A percentile compares a stretch with the other conserved stretches of the same genome.
Evolutionary conservation across 2,329 filamentous ascomycete genomes (phyloP).

Genomic region (Phoma sp.): DNA sequence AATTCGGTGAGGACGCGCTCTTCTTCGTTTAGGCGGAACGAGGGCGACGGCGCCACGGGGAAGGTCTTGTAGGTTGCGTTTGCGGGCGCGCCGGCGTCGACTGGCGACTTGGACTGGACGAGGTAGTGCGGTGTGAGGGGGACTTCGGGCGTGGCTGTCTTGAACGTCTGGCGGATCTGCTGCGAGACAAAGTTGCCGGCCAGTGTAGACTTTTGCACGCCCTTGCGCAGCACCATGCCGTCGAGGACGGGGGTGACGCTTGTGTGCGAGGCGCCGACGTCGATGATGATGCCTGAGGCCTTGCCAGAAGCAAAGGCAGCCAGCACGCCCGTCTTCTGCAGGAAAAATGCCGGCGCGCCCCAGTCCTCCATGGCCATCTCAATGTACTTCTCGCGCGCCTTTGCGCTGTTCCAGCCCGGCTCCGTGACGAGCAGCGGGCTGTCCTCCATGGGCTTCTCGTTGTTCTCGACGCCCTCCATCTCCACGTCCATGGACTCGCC

Average conservation of each 20-base stretch:
- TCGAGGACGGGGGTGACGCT: slow-evolving; percentile 92
- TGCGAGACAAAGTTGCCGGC: slow-evolving; percentile 89
- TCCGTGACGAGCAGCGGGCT: slow-evolving; percentile 94
- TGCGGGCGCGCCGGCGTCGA: slow-evolving; percentile 82
- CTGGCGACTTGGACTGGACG: slow-evolving; percentile 83
- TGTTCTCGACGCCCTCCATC: slow-evolving; percentile 66
- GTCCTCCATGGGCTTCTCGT: slow-evolving; percentile 79
- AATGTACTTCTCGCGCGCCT: slow-evolving; percentile 90
- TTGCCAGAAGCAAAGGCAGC: slow-evolving; percentile 93
- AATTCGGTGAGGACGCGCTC: slow-evolving; percentile 93
- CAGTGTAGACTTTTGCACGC: slow-evolving; percentile 81
- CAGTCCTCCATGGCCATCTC: slow-evolving; percentile 98
- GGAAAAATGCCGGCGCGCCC: slow-evolving; percentile 93
- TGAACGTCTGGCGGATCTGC: slow-evolving; percentile 84
- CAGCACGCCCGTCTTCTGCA: slow-evolving; percentile 86
- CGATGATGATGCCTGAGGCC: slow-evolving; percentile 88
- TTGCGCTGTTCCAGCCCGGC: slow-evolving; percentile 87
- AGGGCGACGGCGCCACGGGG: slow-evolving; percentile 64
- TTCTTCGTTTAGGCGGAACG: slow-evolving; percentile 84
- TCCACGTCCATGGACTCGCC: slow-evolving; percentile 61
- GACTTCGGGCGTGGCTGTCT: slow-evolving; percentile 69
- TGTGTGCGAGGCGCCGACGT: slow-evolving; percentile 86
- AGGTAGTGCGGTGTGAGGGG: slow-evolving; percentile 84
- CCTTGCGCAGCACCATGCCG: slow-evolving; percentile 88
- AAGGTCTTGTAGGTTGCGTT: slow-evolving; percentile 79